Evolutionary conservation across 495 filamentous ascomycete species (phyloP).

Genomic region (Penicillium cinerascens): DNA sequence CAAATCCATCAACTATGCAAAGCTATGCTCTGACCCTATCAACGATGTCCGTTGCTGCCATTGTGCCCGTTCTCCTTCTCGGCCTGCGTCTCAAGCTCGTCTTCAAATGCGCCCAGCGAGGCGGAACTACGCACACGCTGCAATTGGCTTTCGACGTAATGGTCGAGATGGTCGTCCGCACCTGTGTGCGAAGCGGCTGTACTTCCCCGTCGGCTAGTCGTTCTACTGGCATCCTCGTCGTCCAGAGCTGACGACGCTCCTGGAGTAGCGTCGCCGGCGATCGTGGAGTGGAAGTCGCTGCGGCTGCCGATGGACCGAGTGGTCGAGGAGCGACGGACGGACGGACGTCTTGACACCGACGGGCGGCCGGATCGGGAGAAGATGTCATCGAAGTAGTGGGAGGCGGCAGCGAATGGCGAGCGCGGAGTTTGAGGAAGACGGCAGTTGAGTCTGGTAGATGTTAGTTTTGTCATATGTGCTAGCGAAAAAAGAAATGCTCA

Average conservation of each 20-base stretch:
- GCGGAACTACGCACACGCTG: conserved; percentile 56
- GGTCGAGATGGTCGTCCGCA: conserved; percentile 61
- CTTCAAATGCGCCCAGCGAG: conserved; percentile 49
- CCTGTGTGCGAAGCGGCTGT: conserved; percentile 24
- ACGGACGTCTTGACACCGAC: conserved; percentile 35
- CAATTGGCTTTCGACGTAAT: conserved; percentile 70
- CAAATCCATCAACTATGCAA: not conserved
- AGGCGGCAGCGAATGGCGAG: conserved; percentile 74
- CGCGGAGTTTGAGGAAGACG: conserved; percentile 90
- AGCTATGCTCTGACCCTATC: no score
- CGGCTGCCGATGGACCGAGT: conserved; percentile 78
- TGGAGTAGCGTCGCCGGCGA: conserved; percentile 22
- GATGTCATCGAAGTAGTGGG: conserved; percentile 93
- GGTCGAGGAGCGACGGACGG: conserved; percentile 77
- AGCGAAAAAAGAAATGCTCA: conserved; percentile 39
- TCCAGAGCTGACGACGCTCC: conserved; percentile 25
- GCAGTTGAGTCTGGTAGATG: conserved; percentile 65
- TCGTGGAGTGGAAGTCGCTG: conserved; percentile 69
- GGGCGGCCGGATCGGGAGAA: conserved; percentile 54
- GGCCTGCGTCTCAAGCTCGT: conserved; percentile 57
- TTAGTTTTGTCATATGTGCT: conserved; percentile 7
- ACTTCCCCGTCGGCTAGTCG: conserved; percentile 31
- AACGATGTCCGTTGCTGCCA: conserved; percentile 5
- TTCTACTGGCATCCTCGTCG: conserved; percentile 31
- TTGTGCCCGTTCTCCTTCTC: conserved; percentile 31